These are phyloP conservation scores for Colletotrichum karsti DNA, from an alignment of 2,329 filamentous ascomycete species.

Conservation along the genomic window DNA sequence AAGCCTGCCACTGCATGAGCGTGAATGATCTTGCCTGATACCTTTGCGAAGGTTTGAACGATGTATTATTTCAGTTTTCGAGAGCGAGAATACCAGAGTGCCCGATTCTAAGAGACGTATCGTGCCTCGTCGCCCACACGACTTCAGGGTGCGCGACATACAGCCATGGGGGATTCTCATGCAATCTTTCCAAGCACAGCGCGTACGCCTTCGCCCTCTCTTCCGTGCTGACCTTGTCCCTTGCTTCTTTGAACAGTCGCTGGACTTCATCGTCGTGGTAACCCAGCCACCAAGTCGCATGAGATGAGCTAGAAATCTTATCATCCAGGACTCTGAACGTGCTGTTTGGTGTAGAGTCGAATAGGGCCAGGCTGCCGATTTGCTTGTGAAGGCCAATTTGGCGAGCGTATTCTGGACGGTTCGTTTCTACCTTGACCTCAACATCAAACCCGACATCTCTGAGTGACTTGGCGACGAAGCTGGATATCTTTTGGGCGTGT, in stretches of 20 bases:
- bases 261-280: constrained; percentile 10
- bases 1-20: neutral
- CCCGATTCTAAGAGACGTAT: neutral
- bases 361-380: neutral
- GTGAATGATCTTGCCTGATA: neutral
- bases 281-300: constrained; percentile 4
- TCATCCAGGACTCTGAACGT: constrained; percentile 9
- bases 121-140: neutral
- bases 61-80: neutral
- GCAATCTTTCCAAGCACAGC: neutral
- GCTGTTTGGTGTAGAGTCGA: constrained; percentile 11
- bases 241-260: neutral
- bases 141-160: constrained; percentile 8
- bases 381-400: constrained; percentile 11
- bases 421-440: neutral
- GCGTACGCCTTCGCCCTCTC: neutral
- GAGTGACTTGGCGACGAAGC: neutral
- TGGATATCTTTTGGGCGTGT: constrained; percentile 8
- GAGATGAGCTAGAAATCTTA: constrained; percentile 7
- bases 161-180: constrained; percentile 11
- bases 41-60: rapidly evolving
- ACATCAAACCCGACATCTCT: neutral
- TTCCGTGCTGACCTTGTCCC: neutral
- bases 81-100: neutral
- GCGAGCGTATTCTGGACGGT: constrained; percentile 7